Conservation (phyloP, 805 yeast species). For the Kurtzmaniella fragi region DNA sequence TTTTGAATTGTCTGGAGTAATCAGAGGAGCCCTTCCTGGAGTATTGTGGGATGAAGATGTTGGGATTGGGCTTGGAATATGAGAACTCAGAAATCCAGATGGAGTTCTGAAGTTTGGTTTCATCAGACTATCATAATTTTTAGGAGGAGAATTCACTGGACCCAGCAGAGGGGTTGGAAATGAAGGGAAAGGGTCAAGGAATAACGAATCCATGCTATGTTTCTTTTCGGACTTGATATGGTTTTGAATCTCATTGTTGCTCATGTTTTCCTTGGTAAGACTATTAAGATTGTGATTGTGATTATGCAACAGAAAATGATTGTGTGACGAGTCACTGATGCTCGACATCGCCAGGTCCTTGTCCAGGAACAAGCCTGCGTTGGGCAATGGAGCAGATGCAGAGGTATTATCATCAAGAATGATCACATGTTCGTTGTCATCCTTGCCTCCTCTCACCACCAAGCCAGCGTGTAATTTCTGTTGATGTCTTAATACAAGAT, state of each 20-base stretch:
- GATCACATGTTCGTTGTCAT: constrained; percentile 45
- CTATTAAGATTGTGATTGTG: not conserved
- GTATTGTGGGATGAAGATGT: constrained; percentile 21
- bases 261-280: not conserved
- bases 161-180: too few relatives aligned
- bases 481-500: constrained; percentile 85
- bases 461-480: constrained; percentile 76
- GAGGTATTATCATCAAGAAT: constrained; percentile 48
- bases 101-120: not conserved
- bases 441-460: constrained; percentile 33
- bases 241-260: not conserved
- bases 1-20: not conserved
- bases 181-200: too few relatives aligned
- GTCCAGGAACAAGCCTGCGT: not conserved
- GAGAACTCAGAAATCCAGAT: constrained; percentile 3
- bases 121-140: too few relatives aligned
- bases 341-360: not conserved
- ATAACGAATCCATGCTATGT: too few relatives aligned
- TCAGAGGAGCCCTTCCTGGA: constrained; percentile 8
- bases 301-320: not conserved
- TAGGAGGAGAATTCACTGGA: too few relatives aligned
- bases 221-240: not conserved
- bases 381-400: constrained; percentile 45
- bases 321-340: not conserved
- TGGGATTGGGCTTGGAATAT: constrained; percentile 22